These are phyloP conservation scores for Hypomontagnella submonticulosa DNA, from an alignment of 495 filamentous ascomycete species.

Conservation along the genomic window DNA sequence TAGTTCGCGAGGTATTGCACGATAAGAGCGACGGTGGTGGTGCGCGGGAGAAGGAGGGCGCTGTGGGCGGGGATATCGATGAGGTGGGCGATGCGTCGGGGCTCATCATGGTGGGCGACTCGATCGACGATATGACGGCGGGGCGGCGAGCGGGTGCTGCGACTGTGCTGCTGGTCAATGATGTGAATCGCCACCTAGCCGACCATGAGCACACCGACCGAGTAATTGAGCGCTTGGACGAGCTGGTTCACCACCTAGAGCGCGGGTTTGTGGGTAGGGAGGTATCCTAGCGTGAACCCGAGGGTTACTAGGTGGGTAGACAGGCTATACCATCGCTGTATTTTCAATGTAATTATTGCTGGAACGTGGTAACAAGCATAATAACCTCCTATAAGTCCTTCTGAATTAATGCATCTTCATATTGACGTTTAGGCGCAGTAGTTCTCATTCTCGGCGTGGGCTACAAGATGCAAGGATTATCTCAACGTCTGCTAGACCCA, in stretches of 20 bases:
- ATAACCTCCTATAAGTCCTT: too few relatives aligned
- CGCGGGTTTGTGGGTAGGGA: conserved; percentile 67
- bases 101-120: conserved; percentile 80
- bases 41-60: conserved; percentile 26
- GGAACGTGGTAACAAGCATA: too few relatives aligned
- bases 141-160: conserved; percentile 86
- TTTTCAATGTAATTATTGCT: too few relatives aligned
- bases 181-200: conserved; percentile 77
- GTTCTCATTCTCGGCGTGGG: too few relatives aligned
- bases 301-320: too few relatives aligned
- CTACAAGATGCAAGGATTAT: too few relatives aligned
- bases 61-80: conserved; percentile 38
- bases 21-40: conserved; percentile 19
- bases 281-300: background rate
- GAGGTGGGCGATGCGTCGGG: conserved; percentile 58
- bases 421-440: too few relatives aligned
- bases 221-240: conserved; percentile 72
- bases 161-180: conserved; percentile 87
- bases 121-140: conserved; percentile 92
- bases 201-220: conserved; percentile 83
- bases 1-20: conserved; percentile 31
- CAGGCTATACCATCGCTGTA: too few relatives aligned
- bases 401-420: too few relatives aligned
- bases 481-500: too few relatives aligned
- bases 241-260: conserved; percentile 76